Base-by-base conservation (phyloP, 176 grass and related monocot genomes). In the Carex cristatella region DNA sequence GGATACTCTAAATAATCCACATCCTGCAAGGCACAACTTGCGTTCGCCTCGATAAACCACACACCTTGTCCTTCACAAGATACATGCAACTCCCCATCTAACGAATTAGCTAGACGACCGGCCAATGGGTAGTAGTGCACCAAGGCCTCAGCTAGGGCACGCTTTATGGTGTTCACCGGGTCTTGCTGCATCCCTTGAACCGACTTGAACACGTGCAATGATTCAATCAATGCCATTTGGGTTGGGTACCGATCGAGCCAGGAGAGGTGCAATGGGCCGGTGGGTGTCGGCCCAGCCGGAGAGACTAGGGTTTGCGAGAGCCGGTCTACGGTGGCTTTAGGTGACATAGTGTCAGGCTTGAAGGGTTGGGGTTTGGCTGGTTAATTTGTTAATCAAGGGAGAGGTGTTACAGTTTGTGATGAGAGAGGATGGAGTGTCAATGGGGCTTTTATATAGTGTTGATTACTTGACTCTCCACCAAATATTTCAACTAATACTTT, bases 221-320 rank as follows among this genome's bases (percentile, higher is more conserved):
- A 95, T 83, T 98, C 95, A 61, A 98, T 93, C 40, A 98, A 90
- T 40, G 95, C 95, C 86, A 94, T 89, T 84, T 95, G 93, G 0
- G 96, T 98, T 2, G 96, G 93, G 80, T 98, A 98, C 10, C 88
- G 91, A 70, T 98, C 96, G 9, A 98, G 96, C 93, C 93, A 95
- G 3, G 96, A 98, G 8, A 98, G 87, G 2, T 81, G 91, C 31
- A 92, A 87, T 5, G 33, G 23, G 1, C 87, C 90, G 1, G 4
- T 28, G 0, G 84, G 90, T 19, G 88, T 95, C 0, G 88, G 88
- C 72, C 90, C 87, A 0, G 71, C 76, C 46, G 91, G 96, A 0
- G 87, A 81, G 2, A 98, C 93, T 40, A 81, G 57, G 8, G 61
- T 85, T 38, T 90, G 87, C 0, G 38, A 81, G 6, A 85, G 70